phyloP scores from a whole-genome alignment of 306 rosid genomes.

The Glycine latifolia region DNA sequence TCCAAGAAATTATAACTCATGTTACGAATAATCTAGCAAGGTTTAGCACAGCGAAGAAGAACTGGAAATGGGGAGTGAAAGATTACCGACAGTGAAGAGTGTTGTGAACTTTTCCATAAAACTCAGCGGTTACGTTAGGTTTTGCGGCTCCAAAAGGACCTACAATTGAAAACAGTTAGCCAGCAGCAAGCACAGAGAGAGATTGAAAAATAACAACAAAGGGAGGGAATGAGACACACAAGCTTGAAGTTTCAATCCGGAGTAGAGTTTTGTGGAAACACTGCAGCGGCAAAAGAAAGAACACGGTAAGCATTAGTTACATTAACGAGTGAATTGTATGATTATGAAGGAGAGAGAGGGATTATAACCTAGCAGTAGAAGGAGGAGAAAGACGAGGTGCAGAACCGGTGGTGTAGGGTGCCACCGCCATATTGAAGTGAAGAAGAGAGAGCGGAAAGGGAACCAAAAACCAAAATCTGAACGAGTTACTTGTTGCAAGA shows the following conservation, averaged over 20 bases:
- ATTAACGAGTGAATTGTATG: background rate
- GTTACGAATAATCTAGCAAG: background rate
- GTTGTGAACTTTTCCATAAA: constrained; percentile 73
- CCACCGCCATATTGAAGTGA: constrained; percentile 60
- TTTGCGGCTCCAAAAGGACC: constrained; percentile 67
- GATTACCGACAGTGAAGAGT: constrained; percentile 71
- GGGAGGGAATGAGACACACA: constrained; percentile 44
- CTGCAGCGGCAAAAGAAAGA: constrained; percentile 48
- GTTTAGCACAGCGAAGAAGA: background rate
- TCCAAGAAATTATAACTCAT: constrained; percentile 2
- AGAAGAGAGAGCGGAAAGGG: constrained; percentile 14
- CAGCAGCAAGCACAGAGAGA: background rate
- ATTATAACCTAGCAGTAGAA: constrained; percentile 61
- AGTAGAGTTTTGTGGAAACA: constrained; percentile 64
- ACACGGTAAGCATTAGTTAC: constrained; percentile 7
- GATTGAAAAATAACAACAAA: constrained; percentile 12
- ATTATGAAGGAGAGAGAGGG: constrained; percentile 22
- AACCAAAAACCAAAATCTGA: background rate
- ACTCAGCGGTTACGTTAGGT: constrained; percentile 70
- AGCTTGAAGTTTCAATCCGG: constrained; percentile 85
- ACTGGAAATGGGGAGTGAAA: constrained; percentile 2
- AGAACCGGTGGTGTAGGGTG: constrained; percentile 58
- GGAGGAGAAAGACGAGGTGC: constrained; percentile 56
- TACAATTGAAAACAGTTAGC: constrained; percentile 40
- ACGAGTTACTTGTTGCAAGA: background rate